Base-by-base conservation (phyloP, 768 basidiomycete species). In the Gymnopilus junonius region DNA sequence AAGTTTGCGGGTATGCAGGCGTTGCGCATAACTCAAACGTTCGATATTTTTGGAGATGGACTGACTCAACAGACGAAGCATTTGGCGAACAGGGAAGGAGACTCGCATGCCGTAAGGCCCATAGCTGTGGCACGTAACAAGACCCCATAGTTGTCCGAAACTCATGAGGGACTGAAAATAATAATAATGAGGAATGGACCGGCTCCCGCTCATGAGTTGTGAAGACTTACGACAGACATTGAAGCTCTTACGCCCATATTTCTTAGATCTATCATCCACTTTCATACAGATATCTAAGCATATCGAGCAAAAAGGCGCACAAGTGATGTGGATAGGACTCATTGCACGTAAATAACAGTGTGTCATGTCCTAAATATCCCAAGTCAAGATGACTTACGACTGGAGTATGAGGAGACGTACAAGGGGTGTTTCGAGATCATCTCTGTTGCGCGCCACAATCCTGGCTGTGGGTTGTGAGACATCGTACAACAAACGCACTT, bases 221-320 rank as follows among this genome's bases (percentile, higher is more conserved):
- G 17, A 20, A 23, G 8, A 79, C 87, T 72, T 70, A 91, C 89
- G 48, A 94, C 83, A n/a, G 91, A 93, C 91, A 93, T 93, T 7
- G 90, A 92, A 1, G 92, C 89, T 39, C 91, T 83, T 0, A 94
- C 91, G 37, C 87, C 87, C 91, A 94, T 93, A 69, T 93, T 93
- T 31, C 81, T 85, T 39, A 92, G 80, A 76, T 92, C 90, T 89
- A 64, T 11, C 20, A 4, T 45, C 11, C 59, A 21, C 56, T 29
- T n/a, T 20, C 40, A 25, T 27, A 32, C 40, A 29, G 40, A 43
- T 15, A 11, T 5, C 20, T 23, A 42, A 37, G 39, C 17, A 25
- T 37, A 29, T 37, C 14, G 15, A 21, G 10, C 32, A 23, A 17
- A 54, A 29, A 32, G 7, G 73, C 84, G 31, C 64, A 89, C 88